Base-by-base conservation (phyloP, 768 basidiomycete species). In the Sistotremastrum suecicum region DNA sequence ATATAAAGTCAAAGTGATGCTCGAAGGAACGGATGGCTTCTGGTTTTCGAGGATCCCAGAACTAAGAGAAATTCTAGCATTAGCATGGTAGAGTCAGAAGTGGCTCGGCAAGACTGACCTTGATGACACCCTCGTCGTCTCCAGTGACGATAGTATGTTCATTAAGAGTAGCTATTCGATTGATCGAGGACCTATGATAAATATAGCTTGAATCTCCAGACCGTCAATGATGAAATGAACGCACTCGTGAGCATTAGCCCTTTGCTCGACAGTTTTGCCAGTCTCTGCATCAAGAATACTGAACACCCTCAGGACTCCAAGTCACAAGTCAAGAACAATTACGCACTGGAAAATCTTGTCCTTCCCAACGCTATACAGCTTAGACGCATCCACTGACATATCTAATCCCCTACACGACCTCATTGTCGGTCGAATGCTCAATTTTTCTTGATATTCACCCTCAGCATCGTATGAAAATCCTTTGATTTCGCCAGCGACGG, bases 1-100 rank as follows among this genome's bases (percentile, higher is more conserved):
- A 84, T 46, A 95, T 90, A 57, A 89, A 95, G 63, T 95, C 91
- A 58, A 83, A 90, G 56, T 97, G 92, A 42, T 95, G 92, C 32
- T 66, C 75, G 57, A 89, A 90, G 12, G 70, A 66, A 34, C 80
- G 72, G 11, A 82, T 64, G 39, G 71, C 68, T 6, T 78, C 78
- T 43, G 67, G 63, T 56, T 78, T 72, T 48, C 90, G 70, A 20
- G 84, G 78, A 59, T 95, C 91, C 91, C 91, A 95, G 29, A 97
- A 70, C n/a, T n/a, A n/a, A n/a, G n/a, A n/a, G n/a, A n/a, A n/a
- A n/a, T n/a, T n/a, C n/a, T n/a, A n/a, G n/a, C n/a, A n/a, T n/a
- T n/a, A n/a, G n/a, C n/a, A n/a, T n/a, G n/a, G n/a, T n/a, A n/a
- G n/a, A n/a, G n/a, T n/a, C n/a, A n/a, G n/a, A n/a, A n/a, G n/a